These are phyloP conservation scores for Didymella pinodella DNA, from an alignment of 2,329 filamentous ascomycete species.

Conservation along the genomic window DNA sequence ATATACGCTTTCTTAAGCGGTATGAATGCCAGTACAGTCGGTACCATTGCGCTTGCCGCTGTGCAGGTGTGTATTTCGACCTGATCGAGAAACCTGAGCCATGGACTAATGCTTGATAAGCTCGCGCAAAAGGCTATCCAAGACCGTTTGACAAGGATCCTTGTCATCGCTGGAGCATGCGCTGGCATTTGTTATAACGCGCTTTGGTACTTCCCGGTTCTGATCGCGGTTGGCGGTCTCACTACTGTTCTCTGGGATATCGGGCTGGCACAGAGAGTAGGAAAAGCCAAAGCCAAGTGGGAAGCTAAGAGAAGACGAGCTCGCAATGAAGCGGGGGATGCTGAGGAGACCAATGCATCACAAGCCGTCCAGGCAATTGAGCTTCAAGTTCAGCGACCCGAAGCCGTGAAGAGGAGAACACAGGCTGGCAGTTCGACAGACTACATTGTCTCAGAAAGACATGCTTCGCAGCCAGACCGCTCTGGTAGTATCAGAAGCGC, in stretches of 20 bases:
- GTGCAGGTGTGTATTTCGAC: constrained; percentile 52
- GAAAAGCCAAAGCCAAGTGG: constrained; percentile 37
- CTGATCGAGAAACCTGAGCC: no score
- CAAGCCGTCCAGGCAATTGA: constrained; percentile 22
- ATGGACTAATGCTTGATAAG: constrained; percentile 43
- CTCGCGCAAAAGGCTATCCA: constrained; percentile 73
- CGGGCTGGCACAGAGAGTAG: constrained; percentile 57
- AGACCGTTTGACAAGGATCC: constrained; percentile 67
- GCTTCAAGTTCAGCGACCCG: constrained; percentile 25
- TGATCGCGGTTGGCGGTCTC: constrained; percentile 66
- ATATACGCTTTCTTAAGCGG: constrained; percentile 76
- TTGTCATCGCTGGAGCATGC: constrained; percentile 69
- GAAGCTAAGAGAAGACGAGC: constrained; percentile 28
- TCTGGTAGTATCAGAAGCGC: constrained; percentile 12
- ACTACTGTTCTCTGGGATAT: constrained; percentile 65
- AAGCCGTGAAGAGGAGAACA: constrained; percentile 33
- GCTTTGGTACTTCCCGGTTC: constrained; percentile 75
- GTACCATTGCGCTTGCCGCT: constrained; percentile 74
- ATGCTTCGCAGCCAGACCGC: constrained; percentile 13
- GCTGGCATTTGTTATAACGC: constrained; percentile 75
- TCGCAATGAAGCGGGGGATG: constrained; percentile 30
- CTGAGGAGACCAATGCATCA: constrained; percentile 29
- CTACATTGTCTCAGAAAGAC: constrained; percentile 22
- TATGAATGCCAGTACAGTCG: constrained; percentile 75
- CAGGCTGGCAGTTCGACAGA: constrained; percentile 31